These are phyloP conservation scores for Priceomyces fermenticarens DNA, from an alignment of 805 yeast genomes.

Conservation along the genomic window DNA sequence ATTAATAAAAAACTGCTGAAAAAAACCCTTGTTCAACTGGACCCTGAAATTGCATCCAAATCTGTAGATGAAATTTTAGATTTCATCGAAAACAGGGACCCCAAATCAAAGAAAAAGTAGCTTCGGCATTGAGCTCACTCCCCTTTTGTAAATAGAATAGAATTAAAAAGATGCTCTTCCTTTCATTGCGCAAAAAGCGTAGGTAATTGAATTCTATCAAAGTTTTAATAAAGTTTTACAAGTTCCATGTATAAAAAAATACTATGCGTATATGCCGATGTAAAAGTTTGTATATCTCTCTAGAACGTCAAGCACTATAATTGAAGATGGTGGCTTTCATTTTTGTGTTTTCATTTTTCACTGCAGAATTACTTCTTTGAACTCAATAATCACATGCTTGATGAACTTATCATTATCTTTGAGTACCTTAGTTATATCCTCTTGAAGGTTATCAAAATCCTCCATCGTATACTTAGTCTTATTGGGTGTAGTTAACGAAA, in stretches of 20 bases:
- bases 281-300: background rate
- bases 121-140: too few species aligned
- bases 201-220: too few species aligned
- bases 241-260: too few species aligned
- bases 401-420: constrained; percentile 39
- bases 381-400: constrained; percentile 39
- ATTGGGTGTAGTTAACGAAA: constrained; percentile 23
- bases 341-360: background rate
- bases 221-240: too few species aligned
- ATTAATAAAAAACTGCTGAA: constrained; percentile 16
- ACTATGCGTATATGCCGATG: too few species aligned
- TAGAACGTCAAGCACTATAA: too few species aligned
- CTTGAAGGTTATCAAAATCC: constrained; percentile 30
- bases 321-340: constrained; percentile 20
- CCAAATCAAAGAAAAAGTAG: constrained; percentile 16
- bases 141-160: too few species aligned
- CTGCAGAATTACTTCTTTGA: constrained; percentile 16
- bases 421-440: constrained; percentile 31
- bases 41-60: constrained; percentile 58
- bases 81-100: constrained; percentile 60
- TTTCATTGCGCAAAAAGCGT: too few species aligned
- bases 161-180: too few species aligned
- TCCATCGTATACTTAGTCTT: constrained; percentile 24
- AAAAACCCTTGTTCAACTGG: constrained; percentile 20
- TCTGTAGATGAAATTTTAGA: constrained; percentile 71